Base-by-base conservation (phyloP, 2,329 filamentous ascomycete species). In the Diatrype stigma region DNA sequence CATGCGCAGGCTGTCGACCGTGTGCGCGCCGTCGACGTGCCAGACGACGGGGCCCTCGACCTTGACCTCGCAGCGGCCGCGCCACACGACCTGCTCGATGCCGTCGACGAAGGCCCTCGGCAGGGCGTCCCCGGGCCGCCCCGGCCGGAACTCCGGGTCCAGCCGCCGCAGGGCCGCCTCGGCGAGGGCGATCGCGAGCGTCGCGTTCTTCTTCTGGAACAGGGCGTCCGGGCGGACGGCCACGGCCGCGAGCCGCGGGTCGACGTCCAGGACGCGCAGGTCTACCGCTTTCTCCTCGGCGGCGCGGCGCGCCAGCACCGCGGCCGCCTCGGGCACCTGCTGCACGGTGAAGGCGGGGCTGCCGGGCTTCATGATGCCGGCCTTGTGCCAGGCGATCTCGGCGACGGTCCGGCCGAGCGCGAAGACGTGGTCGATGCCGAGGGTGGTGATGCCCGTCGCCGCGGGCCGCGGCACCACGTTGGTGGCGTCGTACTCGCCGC, bases 11-110 rank as follows among this genome's bases (percentile, higher is more conserved):
- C 91, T 96, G 65, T 97, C 93, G 3, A 87, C 77, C 0, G 93
- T 99, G 69, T 99, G 94, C 2, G 91, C 94, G 8, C 94, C 92
- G 64, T 99, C 94, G 19, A 99, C 81, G 63, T 92, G 87, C 92
- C 93, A 99, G 16, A 77, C 78, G 5, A 96, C 73, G 2, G 64
- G 63, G 2, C 73, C 75, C 54, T 83, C 79, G 3, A 69, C 58
- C 60, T 79, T 82, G 38, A 78, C 71, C 57, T 86, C 82, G 64
- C 92, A 96, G 44, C 94, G 80, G 3, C 93, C 94, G 38, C 90
- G 81, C 73, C 91, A 88, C 2, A 84, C 81, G 2, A 90, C 87
- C 59, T 82, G 72, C 64, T 93, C 85, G 1, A 99, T 73, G 0
- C 91, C 94, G 14, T 80, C 75, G 22, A 84, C 72, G 63, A 96